Percentiles rank a stretch among this genome's conserved stretches.
Conservation (phyloP, 768 basidiomycete species). For the Agrocybe pediades region DNA sequence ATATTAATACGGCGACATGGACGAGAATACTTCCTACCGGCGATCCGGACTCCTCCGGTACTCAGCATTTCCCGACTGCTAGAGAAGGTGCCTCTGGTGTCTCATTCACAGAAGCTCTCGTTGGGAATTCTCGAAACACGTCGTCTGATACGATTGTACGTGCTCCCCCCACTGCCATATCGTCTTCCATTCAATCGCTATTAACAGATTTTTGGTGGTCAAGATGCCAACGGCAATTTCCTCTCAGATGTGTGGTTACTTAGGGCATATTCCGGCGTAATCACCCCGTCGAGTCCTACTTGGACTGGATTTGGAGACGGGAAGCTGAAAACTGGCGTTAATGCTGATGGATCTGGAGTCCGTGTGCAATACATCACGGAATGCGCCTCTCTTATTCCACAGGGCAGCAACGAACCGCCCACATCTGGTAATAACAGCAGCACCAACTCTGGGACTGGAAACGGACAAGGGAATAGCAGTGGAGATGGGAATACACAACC, state of each 20-base stretch:
- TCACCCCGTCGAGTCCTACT: conserved; percentile 52
- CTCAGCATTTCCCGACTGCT: conserved; percentile 57
- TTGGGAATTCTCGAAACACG: conserved; percentile 48
- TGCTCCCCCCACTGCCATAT: not conserved
- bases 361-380: conserved; percentile 55
- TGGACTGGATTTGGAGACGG: conserved; percentile 75
- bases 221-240: conserved; percentile 64
- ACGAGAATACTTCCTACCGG: conserved; percentile 74
- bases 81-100: conserved; percentile 73
- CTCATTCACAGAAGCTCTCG: conserved; percentile 53
- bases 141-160: conserved; percentile 68
- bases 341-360: conserved; percentile 72
- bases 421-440: not conserved
- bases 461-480: conserved; percentile 1
- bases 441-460: conserved; percentile 7
- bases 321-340: conserved; percentile 56
- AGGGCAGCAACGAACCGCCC: conserved; percentile 1
- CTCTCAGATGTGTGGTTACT: conserved; percentile 80
- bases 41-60: conserved; percentile 61
- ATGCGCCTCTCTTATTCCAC: conserved; percentile 50
- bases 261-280: conserved; percentile 64
- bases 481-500: not conserved
- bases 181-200: not conserved
- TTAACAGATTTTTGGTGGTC: conserved; percentile 69
- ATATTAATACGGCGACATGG: conserved; percentile 65